Conservation (phyloP, 495 filamentous ascomycete species). For the Beverwykella pulmonaria region DNA sequence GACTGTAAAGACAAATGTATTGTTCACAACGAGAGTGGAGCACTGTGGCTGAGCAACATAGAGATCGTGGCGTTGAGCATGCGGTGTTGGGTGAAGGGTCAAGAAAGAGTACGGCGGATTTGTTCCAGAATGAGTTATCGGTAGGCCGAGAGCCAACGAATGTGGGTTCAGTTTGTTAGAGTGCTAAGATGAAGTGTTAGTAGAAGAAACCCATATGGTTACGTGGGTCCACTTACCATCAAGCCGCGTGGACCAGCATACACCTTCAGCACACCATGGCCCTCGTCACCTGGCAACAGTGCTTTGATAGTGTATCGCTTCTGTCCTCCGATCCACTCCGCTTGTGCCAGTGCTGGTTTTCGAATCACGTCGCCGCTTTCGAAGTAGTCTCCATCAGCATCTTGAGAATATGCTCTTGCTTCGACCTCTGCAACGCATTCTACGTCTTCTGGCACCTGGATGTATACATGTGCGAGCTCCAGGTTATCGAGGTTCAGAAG, state of each 20-base stretch:
- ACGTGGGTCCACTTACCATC: conserved; percentile 56
- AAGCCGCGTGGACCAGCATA: conserved; percentile 92
- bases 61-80: conserved; percentile 93
- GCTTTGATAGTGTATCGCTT: conserved; percentile 95
- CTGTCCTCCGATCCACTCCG: conserved; percentile 82
- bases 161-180: conserved; percentile 93
- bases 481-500: conserved; percentile 82
- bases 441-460: conserved; percentile 83
- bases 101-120: conserved; percentile 95
- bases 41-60: conserved; percentile 97
- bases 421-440: conserved; percentile 93
- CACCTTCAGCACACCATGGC: conserved; percentile 84
- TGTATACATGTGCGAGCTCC: conserved; percentile 86
- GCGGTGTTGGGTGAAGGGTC: conserved; percentile 90
- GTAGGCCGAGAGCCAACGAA: conserved; percentile 85
- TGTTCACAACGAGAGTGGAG: conserved; percentile 80
- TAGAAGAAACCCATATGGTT: no score
- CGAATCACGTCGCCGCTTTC: conserved; percentile 85
- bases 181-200: conserved; percentile 54
- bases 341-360: conserved; percentile 86
- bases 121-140: conserved; percentile 83
- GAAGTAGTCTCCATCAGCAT: conserved; percentile 88
- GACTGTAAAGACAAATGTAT: conserved; percentile 96
- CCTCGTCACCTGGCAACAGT: conserved; percentile 85
- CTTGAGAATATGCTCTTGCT: conserved; percentile 73